These are phyloP conservation scores for Ceratorhiza oryzae-sativae DNA, from an alignment of 1,284 basidiomycete genomes.

Conservation along the genomic window DNA sequence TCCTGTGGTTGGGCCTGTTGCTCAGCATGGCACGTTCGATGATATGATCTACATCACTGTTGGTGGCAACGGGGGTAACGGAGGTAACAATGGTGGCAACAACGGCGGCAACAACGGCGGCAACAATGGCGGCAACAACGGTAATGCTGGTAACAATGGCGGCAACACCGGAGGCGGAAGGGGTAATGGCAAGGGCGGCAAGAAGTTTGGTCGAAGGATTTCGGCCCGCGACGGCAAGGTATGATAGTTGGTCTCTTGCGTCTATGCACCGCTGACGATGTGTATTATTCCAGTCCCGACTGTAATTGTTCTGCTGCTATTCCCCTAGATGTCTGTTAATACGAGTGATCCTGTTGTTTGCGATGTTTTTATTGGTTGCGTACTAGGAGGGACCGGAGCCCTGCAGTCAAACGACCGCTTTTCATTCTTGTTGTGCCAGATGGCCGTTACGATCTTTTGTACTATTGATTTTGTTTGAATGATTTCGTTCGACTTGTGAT, in stretches of 20 bases:
- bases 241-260: neutral
- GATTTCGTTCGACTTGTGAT: constrained; percentile 11
- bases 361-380: constrained; percentile 25
- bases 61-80: constrained; percentile 16
- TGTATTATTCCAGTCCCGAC: constrained; percentile 5
- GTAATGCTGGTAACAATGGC: neutral
- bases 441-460: constrained; percentile 39
- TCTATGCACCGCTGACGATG: neutral
- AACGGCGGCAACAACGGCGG: neutral
- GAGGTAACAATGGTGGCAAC: neutral
- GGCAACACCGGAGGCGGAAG: neutral
- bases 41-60: constrained; percentile 64
- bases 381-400: constrained; percentile 35
- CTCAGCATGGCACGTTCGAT: constrained; percentile 68
- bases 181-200: neutral
- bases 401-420: constrained; percentile 31
- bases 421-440: constrained; percentile 26
- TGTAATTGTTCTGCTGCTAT: neutral
- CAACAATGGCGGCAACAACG: constrained; percentile 1
- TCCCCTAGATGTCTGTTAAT: constrained; percentile 1
- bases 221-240: constrained; percentile 34
- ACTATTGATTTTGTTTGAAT: constrained; percentile 19
- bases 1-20: constrained; percentile 57
- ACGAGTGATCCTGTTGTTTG: constrained; percentile 20
- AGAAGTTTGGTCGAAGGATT: constrained; percentile 13